Conservation (phyloP, 495 filamentous ascomycete species). For the Aspergillus haitiensis region DNA sequence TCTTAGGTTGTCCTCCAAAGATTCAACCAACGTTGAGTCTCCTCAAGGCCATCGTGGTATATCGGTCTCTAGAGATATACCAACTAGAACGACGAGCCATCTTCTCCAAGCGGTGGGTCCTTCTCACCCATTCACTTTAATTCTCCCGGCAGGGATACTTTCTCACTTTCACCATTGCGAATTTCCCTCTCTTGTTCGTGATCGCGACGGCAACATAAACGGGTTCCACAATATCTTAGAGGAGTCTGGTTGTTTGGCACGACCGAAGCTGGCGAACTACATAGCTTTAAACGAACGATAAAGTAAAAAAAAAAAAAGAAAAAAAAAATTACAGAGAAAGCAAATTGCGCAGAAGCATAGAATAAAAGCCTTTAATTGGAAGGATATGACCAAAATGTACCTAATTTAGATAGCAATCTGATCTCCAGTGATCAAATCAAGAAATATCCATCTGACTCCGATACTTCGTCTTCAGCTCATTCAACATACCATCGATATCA, state of each 20-base stretch:
- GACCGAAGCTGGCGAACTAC: slow-evolving; percentile 23
- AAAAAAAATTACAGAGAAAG: background rate
- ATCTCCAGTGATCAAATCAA: background rate
- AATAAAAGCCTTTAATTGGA: too few species aligned
- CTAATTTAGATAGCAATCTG: background rate
- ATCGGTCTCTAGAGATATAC: slow-evolving; percentile 46
- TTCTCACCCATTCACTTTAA: slow-evolving; percentile 30
- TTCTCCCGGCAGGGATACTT: slow-evolving; percentile 37
- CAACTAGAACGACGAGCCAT: slow-evolving; percentile 52
- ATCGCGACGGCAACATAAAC: slow-evolving; percentile 48
- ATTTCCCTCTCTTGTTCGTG: slow-evolving; percentile 45
- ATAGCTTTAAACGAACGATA: background rate
- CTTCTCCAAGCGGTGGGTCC: slow-evolving; percentile 42
- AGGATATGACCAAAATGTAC: slow-evolving; percentile 1
- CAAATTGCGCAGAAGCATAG: background rate
- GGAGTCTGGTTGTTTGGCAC: slow-evolving; percentile 28
- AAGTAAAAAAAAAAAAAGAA: background rate
- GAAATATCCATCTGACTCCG: background rate
- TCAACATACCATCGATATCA: slow-evolving; percentile 35
- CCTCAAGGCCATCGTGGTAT: slow-evolving; percentile 45
- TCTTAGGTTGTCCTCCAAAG: slow-evolving; percentile 52
- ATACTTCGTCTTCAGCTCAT: slow-evolving; percentile 17
- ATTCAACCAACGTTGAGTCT: slow-evolving; percentile 38
- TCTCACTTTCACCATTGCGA: slow-evolving; percentile 30
- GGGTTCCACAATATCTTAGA: slow-evolving; percentile 55